phyloP scores from a whole-genome alignment of 208 protist species.

The Leishmania aethiopica region DNA sequence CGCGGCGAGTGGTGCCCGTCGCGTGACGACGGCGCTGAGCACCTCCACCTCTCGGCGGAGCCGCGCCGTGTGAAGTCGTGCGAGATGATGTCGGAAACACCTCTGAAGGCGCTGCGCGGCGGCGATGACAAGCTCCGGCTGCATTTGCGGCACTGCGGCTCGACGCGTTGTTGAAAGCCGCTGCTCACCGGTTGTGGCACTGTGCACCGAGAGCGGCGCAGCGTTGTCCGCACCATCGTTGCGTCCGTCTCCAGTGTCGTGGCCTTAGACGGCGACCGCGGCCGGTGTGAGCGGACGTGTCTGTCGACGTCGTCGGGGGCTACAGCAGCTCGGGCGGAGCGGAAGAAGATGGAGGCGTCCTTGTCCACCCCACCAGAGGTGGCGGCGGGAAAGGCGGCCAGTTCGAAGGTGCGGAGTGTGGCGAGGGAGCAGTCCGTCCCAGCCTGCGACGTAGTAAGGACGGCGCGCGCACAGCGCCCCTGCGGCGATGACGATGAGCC shows the following conservation, averaged over 20 bases:
- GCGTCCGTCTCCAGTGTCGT: too few species aligned
- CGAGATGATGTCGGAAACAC: conserved; percentile 18
- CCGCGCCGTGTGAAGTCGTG: conserved; percentile 1
- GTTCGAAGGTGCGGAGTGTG: background rate
- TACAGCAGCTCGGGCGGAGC: conserved; percentile 3
- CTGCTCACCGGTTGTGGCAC: background rate
- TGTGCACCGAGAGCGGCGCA: background rate
- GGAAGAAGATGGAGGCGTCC: background rate
- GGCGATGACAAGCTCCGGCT: background rate
- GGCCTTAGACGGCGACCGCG: background rate
- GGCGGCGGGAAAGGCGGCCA: background rate
- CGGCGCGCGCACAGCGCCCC: background rate
- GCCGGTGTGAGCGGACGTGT: background rate
- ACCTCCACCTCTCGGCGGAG: conserved; percentile 23
- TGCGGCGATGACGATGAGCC: background rate
- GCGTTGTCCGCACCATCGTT: background rate
- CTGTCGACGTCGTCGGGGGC: background rate
- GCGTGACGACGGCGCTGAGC: conserved; percentile 24
- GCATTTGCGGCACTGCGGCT: background rate
- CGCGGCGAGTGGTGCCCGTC: conserved; percentile 19
- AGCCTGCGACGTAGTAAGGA: background rate
- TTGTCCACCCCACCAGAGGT: background rate
- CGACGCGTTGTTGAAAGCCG: background rate
- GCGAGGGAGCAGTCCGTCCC: background rate
- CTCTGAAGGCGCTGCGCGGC: conserved; percentile 22